Evolutionary conservation across 345 rosid genomes (phyloP).

Genomic region (Trapa bicornis): DNA sequence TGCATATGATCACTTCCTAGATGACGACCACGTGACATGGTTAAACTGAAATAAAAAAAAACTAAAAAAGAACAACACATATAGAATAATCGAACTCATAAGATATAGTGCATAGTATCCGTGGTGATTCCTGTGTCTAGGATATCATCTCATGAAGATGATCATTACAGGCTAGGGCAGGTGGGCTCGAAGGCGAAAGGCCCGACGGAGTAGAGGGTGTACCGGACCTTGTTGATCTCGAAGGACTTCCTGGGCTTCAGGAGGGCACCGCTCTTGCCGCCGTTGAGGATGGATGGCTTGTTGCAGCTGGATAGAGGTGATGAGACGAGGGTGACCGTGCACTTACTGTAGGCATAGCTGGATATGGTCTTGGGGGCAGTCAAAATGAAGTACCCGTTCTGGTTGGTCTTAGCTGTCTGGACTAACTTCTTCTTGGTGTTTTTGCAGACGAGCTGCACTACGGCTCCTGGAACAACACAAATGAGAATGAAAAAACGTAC

Average conservation of each 20-base stretch:
- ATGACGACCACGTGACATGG: no score
- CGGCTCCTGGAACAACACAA: slow-evolving; percentile 35
- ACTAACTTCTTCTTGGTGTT: slow-evolving; percentile 29
- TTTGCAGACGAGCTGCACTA: slow-evolving; percentile 56
- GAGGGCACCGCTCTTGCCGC: slow-evolving; percentile 40
- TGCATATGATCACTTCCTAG: no score
- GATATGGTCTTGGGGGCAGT: slow-evolving; percentile 52
- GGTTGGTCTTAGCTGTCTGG: slow-evolving; percentile 36
- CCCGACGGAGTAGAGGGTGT: slow-evolving; percentile 48
- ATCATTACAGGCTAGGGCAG: slow-evolving; percentile 20
- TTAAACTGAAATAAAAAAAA: no score
- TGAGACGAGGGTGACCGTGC: slow-evolving; percentile 45
- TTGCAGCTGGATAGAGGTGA: slow-evolving; percentile 33
- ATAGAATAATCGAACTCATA: not conserved
- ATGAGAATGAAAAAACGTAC: not conserved
- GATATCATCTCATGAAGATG: not conserved
- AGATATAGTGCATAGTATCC: not conserved
- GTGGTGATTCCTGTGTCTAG: not conserved
- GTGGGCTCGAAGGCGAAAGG: slow-evolving; percentile 67
- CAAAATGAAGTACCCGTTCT: slow-evolving; percentile 66
- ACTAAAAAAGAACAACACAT: not conserved
- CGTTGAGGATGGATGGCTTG: slow-evolving; percentile 32
- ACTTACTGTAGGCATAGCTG: slow-evolving; percentile 58
- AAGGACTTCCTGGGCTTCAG: slow-evolving; percentile 35
- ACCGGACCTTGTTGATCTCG: slow-evolving; percentile 15